Conservation (phyloP, 306 rosid species). For the Prunus persica region Prunus_persica_NCBIv2 NC_034010.1:26015501-26016000, state of each 20-base stretch:
- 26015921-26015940: neutral
- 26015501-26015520: too few species aligned
- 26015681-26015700: too few species aligned
- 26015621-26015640: neutral
- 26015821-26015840: neutral
- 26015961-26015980: neutral
- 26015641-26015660: too few species aligned
- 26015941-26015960: neutral
- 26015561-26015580: slow-evolving; percentile 26
- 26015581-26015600: slow-evolving; percentile 63
- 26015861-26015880: neutral
- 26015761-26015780: too few species aligned
- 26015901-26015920: neutral
- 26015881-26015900: neutral
- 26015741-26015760: too few species aligned
- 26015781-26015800: too few species aligned
- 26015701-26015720: too few species aligned
- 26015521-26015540: fast-evolving
- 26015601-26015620: slow-evolving; percentile 24
- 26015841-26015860: neutral
- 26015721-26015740: too few species aligned
- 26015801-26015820: neutral
- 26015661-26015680: too few species aligned
- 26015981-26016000: neutral
- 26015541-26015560: too few species aligned